Conservation (phyloP, 1,284 basidiomycete genomes). For the Ceratobasidium sp. region DNA sequence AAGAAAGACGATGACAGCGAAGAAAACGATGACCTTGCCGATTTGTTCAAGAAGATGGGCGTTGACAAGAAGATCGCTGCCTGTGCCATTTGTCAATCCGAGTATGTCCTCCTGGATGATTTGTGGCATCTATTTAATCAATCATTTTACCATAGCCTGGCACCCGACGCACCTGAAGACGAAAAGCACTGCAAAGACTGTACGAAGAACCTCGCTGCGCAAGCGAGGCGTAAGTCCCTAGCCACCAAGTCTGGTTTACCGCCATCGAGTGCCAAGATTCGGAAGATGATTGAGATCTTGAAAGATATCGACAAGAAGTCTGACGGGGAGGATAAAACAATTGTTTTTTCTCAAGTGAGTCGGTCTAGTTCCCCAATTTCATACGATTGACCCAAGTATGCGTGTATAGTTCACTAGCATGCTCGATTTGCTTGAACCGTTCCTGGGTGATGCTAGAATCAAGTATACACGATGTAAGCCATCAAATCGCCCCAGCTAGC, state of each 20-base stretch:
- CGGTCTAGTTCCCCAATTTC: not conserved
- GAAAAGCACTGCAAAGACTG: slow-evolving; percentile 72
- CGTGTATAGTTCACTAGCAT: slow-evolving; percentile 85
- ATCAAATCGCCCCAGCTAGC: slow-evolving; percentile 3
- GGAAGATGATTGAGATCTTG: slow-evolving; percentile 84
- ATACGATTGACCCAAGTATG: not conserved
- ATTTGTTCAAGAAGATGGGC: slow-evolving; percentile 79
- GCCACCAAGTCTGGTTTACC: slow-evolving; percentile 60
- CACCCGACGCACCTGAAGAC: slow-evolving; percentile 48
- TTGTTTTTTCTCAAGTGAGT: slow-evolving; percentile 75
- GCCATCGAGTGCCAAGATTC: slow-evolving; percentile 88
- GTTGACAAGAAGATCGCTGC: slow-evolving; percentile 69
- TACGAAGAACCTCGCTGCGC: slow-evolving; percentile 63
- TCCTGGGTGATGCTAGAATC: slow-evolving; percentile 76
- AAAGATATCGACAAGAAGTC: slow-evolving; percentile 74
- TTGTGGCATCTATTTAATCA: not conserved
- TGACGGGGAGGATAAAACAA: slow-evolving; percentile 81
- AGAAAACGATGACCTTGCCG: slow-evolving; percentile 83
- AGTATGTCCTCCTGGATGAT: slow-evolving; percentile 70
- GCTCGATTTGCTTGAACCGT: slow-evolving; percentile 88
- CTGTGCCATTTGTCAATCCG: slow-evolving; percentile 80
- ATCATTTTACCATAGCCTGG: not conserved
- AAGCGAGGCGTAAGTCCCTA: slow-evolving; percentile 58
- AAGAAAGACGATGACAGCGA: slow-evolving; percentile 66
- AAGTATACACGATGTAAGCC: slow-evolving; percentile 88